These are phyloP conservation scores for Pulveroboletus sp. DNA, from an alignment of 768 basidiomycete genomes.

Conservation along the genomic window DNA sequence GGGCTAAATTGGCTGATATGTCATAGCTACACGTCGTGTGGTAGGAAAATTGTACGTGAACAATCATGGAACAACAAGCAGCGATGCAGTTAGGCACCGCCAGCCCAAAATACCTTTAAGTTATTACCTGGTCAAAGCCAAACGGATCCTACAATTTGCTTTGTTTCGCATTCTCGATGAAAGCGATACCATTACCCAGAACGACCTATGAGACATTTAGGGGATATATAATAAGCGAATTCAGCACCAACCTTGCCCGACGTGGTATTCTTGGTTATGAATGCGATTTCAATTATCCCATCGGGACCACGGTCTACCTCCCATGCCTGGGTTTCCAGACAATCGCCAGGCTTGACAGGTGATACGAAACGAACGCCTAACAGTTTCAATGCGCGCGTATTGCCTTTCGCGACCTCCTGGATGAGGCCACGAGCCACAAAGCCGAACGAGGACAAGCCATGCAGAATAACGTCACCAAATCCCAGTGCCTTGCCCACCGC, in stretches of 20 bases:
- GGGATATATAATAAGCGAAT: not conserved
- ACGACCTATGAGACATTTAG: conserved; percentile 33
- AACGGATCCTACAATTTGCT: conserved; percentile 35
- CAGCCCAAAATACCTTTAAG: not conserved
- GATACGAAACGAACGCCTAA: conserved; percentile 77
- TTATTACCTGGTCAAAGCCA: not conserved
- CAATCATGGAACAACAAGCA: not conserved
- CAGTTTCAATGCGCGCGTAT: conserved; percentile 57
- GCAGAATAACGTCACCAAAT: conserved; percentile 82
- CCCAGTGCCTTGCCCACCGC: conserved; percentile 64
- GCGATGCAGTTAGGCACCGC: not conserved
- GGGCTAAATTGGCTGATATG: conserved; percentile 20
- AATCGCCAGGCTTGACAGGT: conserved; percentile 80
- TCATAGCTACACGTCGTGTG: not conserved
- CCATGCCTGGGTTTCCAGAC: conserved; percentile 74
- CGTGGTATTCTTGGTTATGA: conserved; percentile 55
- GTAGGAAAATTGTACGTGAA: not conserved
- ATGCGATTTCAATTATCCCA: conserved; percentile 55
- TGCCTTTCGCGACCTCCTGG: conserved; percentile 53
- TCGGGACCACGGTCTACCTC: conserved; percentile 63
- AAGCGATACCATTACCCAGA: conserved; percentile 61
- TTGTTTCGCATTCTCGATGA: conserved; percentile 48
- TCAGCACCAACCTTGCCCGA: conserved; percentile 48
- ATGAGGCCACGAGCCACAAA: conserved; percentile 78
- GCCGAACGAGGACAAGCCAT: conserved; percentile 79